Evolutionary conservation across 495 filamentous ascomycete genomes (phyloP).

Genomic region (Tetracladium setigerum): DNA sequence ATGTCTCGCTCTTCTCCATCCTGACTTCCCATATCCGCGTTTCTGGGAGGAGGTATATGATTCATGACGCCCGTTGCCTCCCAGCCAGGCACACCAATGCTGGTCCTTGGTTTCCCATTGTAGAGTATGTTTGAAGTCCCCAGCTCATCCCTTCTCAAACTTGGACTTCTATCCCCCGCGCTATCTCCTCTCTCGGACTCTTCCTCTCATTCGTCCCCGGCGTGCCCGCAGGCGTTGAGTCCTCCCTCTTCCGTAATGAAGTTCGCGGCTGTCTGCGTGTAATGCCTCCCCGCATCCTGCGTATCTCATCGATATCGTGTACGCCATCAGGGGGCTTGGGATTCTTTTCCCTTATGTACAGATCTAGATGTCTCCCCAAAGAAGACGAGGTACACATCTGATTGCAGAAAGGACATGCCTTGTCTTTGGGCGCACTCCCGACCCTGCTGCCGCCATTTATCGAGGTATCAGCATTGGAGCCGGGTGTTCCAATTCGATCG

Average conservation of each 20-base stretch:
- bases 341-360: conserved; percentile 85
- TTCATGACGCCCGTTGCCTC: conserved; percentile 78
- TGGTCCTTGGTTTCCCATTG: conserved; percentile 10
- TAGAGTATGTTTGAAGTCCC: conserved; percentile 3
- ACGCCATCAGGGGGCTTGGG: conserved; percentile 74
- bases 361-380: conserved; percentile 83
- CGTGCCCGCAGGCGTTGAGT: conserved; percentile 34
- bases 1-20: conserved; percentile 20
- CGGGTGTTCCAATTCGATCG: conserved; percentile 36
- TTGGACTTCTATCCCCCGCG: conserved; percentile 18
- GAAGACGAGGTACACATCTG: conserved; percentile 87
- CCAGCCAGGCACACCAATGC: conserved; percentile 41
- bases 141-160: conserved; percentile 11
- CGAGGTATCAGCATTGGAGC: conserved; percentile 35
- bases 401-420: conserved; percentile 74
- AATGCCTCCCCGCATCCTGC: conserved; percentile 70
- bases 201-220: conserved; percentile 21
- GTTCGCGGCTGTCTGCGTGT: conserved; percentile 72
- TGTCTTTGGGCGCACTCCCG: conserved; percentile 56
- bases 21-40: conserved; percentile 14
- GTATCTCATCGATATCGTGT: conserved; percentile 82
- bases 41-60: conserved; percentile 45
- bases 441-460: conserved; percentile 26
- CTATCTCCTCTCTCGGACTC: conserved; percentile 13
- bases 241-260: conserved; percentile 44